Evolutionary conservation across 345 rosid species (phyloP).

Genomic region (Eucalyptus caleyi): DNA sequence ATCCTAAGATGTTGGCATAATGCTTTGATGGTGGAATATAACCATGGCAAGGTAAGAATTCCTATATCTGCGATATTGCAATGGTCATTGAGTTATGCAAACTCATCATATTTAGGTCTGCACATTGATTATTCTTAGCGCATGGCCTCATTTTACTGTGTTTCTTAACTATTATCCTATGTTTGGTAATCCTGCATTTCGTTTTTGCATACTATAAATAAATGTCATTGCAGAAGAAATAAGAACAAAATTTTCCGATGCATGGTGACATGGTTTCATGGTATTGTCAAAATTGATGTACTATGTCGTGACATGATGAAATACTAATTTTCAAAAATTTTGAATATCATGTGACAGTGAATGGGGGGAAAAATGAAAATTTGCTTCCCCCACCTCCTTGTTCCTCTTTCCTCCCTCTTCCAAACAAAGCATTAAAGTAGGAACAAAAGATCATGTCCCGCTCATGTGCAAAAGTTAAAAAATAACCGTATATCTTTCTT

Average conservation of each 20-base stretch:
- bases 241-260: neutral
- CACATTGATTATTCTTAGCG: neutral
- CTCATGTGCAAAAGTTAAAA: neutral
- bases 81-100: neutral
- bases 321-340: no score
- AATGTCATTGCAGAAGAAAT: neutral
- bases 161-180: no score
- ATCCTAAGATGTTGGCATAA: neutral
- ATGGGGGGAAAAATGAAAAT: neutral
- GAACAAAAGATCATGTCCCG: neutral
- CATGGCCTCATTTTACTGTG: neutral
- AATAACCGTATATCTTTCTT: no score
- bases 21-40: neutral
- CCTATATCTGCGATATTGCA: neutral
- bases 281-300: neutral
- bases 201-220: neutral
- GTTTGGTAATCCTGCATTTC: neutral
- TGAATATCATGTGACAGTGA: neutral
- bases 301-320: neutral
- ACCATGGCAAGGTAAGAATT: neutral
- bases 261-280: neutral
- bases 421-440: neutral
- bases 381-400: neutral
- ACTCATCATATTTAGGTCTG: neutral
- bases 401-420: neutral